phyloP scores from a whole-genome alignment of 1,284 basidiomycete genomes.

The Coniophora puteana region DNA sequence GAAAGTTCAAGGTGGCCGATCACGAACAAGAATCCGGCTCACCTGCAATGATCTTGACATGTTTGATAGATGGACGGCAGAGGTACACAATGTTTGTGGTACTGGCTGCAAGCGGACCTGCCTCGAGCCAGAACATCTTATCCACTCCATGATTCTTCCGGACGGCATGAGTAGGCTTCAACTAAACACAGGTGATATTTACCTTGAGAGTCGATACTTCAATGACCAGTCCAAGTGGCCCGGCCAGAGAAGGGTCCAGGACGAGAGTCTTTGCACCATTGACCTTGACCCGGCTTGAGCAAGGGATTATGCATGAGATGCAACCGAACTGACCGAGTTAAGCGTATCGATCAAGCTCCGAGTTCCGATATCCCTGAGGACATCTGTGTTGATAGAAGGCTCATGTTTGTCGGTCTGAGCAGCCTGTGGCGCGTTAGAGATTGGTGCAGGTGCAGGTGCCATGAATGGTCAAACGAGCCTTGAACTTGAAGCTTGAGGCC shows the following conservation, averaged over 20 bases:
- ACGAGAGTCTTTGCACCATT: constrained; percentile 96
- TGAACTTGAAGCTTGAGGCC: no score
- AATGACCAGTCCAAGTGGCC: constrained; percentile 89
- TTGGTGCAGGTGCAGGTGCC: constrained; percentile 23
- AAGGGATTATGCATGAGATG: background rate
- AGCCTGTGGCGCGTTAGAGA: constrained; percentile 23
- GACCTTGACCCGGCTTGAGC: constrained; percentile 47
- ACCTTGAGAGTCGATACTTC: constrained; percentile 93
- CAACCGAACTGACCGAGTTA: constrained; percentile 63
- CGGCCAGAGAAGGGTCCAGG: constrained; percentile 84
- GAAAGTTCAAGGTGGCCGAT: constrained; percentile 10
- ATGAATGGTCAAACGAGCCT: no score
- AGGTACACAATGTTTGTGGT: constrained; percentile 94
- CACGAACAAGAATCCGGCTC: constrained; percentile 18
- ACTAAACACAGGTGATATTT: no score
- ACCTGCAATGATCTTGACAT: constrained; percentile 92
- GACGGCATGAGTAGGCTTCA: constrained; percentile 1
- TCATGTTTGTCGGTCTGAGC: constrained; percentile 30
- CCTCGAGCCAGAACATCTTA: constrained; percentile 99
- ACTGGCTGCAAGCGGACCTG: constrained; percentile 76
- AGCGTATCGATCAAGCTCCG: constrained; percentile 77
- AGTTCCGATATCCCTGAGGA: constrained; percentile 74
- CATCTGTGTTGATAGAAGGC: constrained; percentile 56
- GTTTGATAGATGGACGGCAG: constrained; percentile 83
- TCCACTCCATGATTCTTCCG: constrained; percentile 94